Evolutionary conservation across 2,329 filamentous ascomycete genomes (phyloP), one percentile per base, ranked within the genome.

Genomic region (Pleurostoma richardsiae): DNA sequence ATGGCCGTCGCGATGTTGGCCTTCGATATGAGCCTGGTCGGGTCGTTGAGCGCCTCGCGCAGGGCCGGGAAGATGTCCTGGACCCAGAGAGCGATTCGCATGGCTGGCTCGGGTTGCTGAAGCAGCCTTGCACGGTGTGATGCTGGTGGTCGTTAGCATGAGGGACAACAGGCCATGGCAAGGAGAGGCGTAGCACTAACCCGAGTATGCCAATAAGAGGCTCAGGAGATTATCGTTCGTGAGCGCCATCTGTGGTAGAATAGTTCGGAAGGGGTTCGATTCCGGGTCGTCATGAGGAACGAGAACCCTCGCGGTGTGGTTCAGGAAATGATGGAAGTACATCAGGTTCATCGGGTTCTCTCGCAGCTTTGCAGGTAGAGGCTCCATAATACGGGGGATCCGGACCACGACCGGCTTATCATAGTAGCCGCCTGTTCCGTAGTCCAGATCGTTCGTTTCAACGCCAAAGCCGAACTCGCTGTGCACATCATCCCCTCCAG

Each of bases 291-390:
- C 71, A 54, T 81, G 71, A 45, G 78, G 69, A 28, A 73, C 70
- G 38, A 74, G 65, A 31, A 72, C 67, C 64, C 81, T 79, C 6
- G 87, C 87, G 3, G 88, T 94, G 62, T 94, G 86, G 56, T 91
- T 88, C 49, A 94, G 72, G 59, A 94, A 82, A 57, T 82, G 77
- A 54, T 79, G 74, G 64, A 78, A 77, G 54, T 77, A 78, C 54
- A 94, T 74, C 51, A 94, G 65, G 57, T 94, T 92, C 80, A 92
- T 92, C 1, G 82, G 85, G 55, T 89, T 91, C 36, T 85, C 79
- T 40, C 78, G 66, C 30, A 90, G 68, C 63, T 71, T 74, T 8
- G 56, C 51, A 4, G 74, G 74, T 39, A 80, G 60, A 4, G 72
- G 72, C 44, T 74, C 71, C 7, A 78, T 61, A n/a, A 63, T 68